Conservation (phyloP, 2,329 filamentous ascomycete genomes). For the Fusarium sublunatum region DNA sequence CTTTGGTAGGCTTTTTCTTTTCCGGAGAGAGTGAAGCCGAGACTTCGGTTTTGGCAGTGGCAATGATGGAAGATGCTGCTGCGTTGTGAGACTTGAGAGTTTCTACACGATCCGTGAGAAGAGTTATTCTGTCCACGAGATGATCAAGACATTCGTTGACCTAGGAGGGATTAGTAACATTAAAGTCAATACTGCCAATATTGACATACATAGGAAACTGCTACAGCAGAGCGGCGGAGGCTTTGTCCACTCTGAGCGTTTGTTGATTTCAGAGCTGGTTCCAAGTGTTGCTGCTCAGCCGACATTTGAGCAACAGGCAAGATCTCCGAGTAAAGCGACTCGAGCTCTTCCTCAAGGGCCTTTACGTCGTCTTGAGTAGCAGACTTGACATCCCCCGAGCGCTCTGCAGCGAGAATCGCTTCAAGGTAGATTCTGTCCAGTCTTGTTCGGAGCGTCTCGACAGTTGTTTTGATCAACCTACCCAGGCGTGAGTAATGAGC, state of each 20-base stretch:
- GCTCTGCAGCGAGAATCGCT: constrained; percentile 50
- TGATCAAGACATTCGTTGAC: constrained; percentile 64
- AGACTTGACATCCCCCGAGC: constrained; percentile 42
- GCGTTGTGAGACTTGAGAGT: constrained; percentile 60
- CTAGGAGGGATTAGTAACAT: constrained; percentile 50
- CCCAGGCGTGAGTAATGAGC: constrained; percentile 10
- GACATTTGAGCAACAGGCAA: constrained; percentile 77
- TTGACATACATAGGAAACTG: constrained; percentile 62
- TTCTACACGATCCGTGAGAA: constrained; percentile 56
- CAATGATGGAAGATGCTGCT: constrained; percentile 54
- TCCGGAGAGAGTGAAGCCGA: constrained; percentile 40
- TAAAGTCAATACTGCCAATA: rapidly evolving
- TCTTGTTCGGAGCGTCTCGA: constrained; percentile 64
- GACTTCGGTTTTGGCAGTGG: constrained; percentile 59
- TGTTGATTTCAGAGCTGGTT: constrained; percentile 65
- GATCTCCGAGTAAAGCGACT: constrained; percentile 76
- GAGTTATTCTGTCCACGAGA: constrained; percentile 59
- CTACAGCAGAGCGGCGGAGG: constrained; percentile 58
- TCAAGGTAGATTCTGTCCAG: constrained; percentile 68
- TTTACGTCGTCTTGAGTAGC: constrained; percentile 56
- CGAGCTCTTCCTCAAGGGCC: constrained; percentile 71
- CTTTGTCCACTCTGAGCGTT: constrained; percentile 58
- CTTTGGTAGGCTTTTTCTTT: constrained; percentile 40
- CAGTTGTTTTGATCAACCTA: constrained; percentile 67
- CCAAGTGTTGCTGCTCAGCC: constrained; percentile 73